These are phyloP conservation scores for Xylaria venustula DNA, from an alignment of 495 filamentous ascomycete genomes.

Conservation along the genomic window DNA sequence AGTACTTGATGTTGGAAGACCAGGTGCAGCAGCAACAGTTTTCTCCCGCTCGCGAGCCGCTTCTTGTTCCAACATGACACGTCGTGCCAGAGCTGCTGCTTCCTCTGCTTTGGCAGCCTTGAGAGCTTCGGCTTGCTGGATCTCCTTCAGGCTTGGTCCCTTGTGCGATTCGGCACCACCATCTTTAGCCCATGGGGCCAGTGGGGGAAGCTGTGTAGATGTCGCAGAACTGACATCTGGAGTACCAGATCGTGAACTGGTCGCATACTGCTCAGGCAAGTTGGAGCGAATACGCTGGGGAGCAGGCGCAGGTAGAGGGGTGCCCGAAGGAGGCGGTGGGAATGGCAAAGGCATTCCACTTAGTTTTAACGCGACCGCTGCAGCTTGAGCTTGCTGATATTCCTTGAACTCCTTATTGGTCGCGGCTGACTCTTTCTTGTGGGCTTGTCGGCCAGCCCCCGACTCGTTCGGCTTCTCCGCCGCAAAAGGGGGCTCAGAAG, in stretches of 20 bases:
- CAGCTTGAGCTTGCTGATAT: conserved; percentile 72
- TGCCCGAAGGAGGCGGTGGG: conserved; percentile 50
- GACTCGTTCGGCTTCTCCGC: conserved; percentile 3
- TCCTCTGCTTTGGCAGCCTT: conserved; percentile 92
- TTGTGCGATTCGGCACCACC: conserved; percentile 66
- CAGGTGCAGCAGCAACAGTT: conserved; percentile 63
- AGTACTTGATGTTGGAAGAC: conserved; percentile 82
- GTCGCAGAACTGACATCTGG: conserved; percentile 49
- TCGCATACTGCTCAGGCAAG: conserved; percentile 75
- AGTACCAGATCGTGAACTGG: conserved; percentile 73
- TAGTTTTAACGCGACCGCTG: conserved; percentile 46
- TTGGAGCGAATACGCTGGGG: conserved; percentile 82
- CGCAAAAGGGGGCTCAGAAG: conserved; percentile 6
- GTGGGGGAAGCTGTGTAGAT: conserved; percentile 53
- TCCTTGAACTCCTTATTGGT: conserved; percentile 89
- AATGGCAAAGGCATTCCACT: conserved; percentile 77
- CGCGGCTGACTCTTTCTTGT: conserved; percentile 32
- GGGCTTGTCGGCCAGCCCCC: conserved; percentile 11
- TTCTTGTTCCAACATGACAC: conserved; percentile 77
- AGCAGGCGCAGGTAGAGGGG: conserved; percentile 80
- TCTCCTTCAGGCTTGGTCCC: conserved; percentile 92
- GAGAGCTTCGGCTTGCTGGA: conserved; percentile 91
- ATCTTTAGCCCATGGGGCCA: conserved; percentile 95
- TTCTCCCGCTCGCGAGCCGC: conserved; percentile 63
- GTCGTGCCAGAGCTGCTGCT: conserved; percentile 74